phyloP scores from a whole-genome alignment of 2,329 filamentous ascomycete species.

The Apiospora arundinis region DNA sequence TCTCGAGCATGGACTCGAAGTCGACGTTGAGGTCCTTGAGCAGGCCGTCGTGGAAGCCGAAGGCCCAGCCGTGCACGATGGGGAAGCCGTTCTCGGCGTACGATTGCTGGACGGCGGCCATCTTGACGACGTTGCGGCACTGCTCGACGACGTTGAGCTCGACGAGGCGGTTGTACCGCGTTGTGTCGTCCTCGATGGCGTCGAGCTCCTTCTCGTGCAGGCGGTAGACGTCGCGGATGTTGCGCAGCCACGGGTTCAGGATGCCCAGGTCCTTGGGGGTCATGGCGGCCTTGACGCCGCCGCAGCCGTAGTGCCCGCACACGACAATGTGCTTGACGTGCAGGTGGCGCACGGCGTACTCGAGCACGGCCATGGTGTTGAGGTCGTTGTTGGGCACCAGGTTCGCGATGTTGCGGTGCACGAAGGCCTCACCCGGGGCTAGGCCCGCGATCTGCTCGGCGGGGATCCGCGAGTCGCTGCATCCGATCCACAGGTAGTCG shows the following conservation, averaged over 20 bases:
- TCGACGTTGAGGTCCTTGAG: conserved; percentile 70
- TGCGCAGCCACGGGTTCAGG: conserved; percentile 76
- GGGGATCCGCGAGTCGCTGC: conserved; percentile 89
- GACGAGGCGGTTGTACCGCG: conserved; percentile 73
- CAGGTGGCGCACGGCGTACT: conserved; percentile 83
- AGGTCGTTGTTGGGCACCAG: conserved; percentile 81
- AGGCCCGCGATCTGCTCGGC: conserved; percentile 86
- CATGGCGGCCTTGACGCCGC: conserved; percentile 77
- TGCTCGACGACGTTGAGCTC: conserved; percentile 85
- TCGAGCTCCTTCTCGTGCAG: conserved; percentile 75
- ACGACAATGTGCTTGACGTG: conserved; percentile 83
- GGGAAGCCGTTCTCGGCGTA: conserved; percentile 69
- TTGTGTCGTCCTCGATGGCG: conserved; percentile 61
- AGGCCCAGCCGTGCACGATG: conserved; percentile 77
- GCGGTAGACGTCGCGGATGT: conserved; percentile 77
- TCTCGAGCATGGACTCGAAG: conserved; percentile 60
- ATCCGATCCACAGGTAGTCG: conserved; percentile 87
- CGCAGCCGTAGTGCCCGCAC: conserved; percentile 81
- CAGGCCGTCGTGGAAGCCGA: conserved; percentile 71
- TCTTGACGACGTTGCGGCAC: conserved; percentile 80
- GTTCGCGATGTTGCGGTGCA: conserved; percentile 96
- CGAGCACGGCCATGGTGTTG: conserved; percentile 80
- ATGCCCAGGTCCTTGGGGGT: conserved; percentile 73
- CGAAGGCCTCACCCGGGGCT: conserved; percentile 88
- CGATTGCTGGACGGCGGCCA: conserved; percentile 77